Evolutionary conservation across 305 asterid genomes (phyloP).

Genomic region (Fraxinus latifolia): DNA sequence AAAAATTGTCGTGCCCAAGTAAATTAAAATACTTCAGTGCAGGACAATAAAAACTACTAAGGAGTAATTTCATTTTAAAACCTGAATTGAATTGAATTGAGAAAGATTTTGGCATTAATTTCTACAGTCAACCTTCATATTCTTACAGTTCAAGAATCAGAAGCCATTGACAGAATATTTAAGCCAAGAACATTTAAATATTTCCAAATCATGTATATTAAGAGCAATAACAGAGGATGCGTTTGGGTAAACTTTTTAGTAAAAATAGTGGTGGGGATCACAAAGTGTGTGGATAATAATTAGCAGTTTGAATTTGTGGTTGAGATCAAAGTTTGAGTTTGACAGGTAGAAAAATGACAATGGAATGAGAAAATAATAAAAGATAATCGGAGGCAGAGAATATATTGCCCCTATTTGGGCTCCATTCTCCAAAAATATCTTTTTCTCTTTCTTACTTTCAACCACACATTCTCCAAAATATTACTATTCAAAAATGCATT

Average conservation of each 20-base stretch:
- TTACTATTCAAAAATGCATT: background rate
- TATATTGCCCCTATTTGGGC: background rate
- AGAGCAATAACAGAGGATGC: background rate
- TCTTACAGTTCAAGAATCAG: background rate
- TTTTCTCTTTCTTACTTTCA: background rate
- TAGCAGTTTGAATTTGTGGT: background rate
- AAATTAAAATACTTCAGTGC: background rate
- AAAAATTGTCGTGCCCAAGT: background rate
- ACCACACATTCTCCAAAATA: background rate
- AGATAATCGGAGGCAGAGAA: background rate
- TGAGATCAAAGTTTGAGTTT: background rate
- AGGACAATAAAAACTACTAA: constrained; percentile 9
- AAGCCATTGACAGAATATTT: background rate
- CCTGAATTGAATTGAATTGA: background rate
- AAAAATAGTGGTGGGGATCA: background rate
- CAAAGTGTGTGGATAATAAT: background rate
- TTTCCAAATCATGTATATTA: background rate
- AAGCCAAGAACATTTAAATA: background rate
- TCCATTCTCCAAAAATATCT: background rate
- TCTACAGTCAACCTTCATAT: background rate
- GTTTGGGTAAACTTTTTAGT: background rate
- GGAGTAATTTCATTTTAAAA: constrained; percentile 11
- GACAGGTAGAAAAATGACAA: background rate
- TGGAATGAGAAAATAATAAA: background rate
- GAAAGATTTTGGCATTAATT: background rate